These are phyloP conservation scores for Zanthoxylum bungeanum DNA, from an alignment of 345 rosid species.

Conservation along the genomic window DNA sequence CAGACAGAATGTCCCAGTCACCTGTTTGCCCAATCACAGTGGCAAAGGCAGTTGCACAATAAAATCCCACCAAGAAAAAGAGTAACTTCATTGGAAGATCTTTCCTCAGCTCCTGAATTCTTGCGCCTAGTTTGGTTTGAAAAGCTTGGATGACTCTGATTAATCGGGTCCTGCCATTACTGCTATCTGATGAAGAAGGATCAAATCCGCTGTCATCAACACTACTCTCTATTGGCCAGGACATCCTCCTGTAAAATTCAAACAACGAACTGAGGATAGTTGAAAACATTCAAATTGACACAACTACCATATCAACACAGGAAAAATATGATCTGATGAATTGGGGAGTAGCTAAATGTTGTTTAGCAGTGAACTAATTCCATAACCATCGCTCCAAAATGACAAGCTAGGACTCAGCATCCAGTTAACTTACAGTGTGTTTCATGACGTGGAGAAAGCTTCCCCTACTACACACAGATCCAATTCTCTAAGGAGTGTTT, in stretches of 20 bases:
- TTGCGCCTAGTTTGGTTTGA: conserved; percentile 47
- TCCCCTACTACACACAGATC: neutral
- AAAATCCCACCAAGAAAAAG: conserved; percentile 86
- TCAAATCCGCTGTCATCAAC: conserved; percentile 48
- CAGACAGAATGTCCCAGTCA: conserved; percentile 97
- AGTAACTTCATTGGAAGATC: conserved; percentile 67
- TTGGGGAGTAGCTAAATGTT: neutral
- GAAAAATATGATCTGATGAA: no score
- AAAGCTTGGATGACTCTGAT: conserved; percentile 55
- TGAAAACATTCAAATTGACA: neutral
- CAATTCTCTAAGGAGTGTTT: neutral
- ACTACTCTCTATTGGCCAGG: conserved; percentile 56
- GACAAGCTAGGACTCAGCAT: neutral
- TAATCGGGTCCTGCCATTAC: conserved; percentile 52
- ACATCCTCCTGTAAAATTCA: conserved; percentile 42
- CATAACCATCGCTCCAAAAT: neutral
- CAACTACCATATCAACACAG: no score
- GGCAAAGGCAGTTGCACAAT: conserved; percentile 81
- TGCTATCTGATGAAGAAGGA: conserved; percentile 49
- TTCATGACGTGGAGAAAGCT: neutral
- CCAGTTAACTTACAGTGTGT: neutral
- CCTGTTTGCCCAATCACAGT: conserved; percentile 96
- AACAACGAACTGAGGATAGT: conserved; percentile 13
- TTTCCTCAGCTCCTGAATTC: conserved; percentile 56
- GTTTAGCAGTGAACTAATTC: neutral